phyloP scores from a whole-genome alignment of 2,329 filamentous ascomycete species.

The Ascochyta rabiei region DNA sequence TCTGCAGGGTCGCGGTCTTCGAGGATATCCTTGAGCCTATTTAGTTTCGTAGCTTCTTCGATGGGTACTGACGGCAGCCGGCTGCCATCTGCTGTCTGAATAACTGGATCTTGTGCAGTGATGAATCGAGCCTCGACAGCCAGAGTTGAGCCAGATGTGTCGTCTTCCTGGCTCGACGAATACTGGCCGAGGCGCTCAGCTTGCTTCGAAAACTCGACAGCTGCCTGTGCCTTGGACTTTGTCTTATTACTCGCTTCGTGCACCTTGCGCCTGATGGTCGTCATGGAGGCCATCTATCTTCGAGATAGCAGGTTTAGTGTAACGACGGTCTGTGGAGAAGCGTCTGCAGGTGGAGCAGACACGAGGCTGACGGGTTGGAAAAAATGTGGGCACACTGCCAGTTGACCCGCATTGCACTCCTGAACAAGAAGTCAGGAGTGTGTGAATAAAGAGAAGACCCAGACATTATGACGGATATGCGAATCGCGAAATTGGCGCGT shows the following conservation, averaged over 20 bases:
- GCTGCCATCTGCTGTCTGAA: constrained; percentile 70
- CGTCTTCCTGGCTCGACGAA: constrained; percentile 48
- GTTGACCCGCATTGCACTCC: neutral
- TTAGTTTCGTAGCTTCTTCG: constrained; percentile 73
- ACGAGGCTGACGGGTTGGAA: neutral
- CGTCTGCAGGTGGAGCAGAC: constrained; percentile 20
- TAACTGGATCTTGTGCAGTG: constrained; percentile 74
- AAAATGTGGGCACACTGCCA: constrained; percentile 1
- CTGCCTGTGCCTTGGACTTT: constrained; percentile 46
- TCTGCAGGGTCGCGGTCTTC: constrained; percentile 48
- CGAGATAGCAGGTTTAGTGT: constrained; percentile 18
- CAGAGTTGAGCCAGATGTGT: constrained; percentile 54
- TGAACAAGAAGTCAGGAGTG: constrained; percentile 1
- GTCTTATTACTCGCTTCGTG: constrained; percentile 27
- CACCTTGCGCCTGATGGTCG: constrained; percentile 27
- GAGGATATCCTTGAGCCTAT: constrained; percentile 62
- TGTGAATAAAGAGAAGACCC: constrained; percentile 8
- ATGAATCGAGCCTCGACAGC: constrained; percentile 66
- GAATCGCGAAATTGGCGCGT: constrained; percentile 2
- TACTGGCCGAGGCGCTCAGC: constrained; percentile 56
- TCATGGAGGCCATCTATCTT: constrained; percentile 33
- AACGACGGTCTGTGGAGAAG: constrained; percentile 30
- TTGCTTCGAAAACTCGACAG: constrained; percentile 66
- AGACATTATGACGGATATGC: constrained; percentile 13
- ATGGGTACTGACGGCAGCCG: constrained; percentile 72